Base-by-base conservation (phyloP, 805 yeast genomes). In the Metschnikowia lochheadii region DNA sequence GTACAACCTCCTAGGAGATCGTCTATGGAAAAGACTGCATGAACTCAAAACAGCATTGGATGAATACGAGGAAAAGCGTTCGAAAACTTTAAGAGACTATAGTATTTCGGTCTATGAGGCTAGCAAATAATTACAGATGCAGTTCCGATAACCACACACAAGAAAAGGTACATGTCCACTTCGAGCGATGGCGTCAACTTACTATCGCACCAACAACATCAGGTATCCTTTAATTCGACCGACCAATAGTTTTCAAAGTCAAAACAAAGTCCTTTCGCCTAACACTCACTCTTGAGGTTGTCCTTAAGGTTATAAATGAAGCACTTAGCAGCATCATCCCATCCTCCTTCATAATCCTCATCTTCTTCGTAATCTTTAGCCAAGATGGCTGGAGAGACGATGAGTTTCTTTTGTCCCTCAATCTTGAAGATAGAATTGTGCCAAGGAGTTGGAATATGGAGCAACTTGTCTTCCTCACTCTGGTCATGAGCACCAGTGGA, bases 381-480 rank as follows among this genome's bases (percentile, higher is more conserved):
- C 21, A 57, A 55, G 29, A 40, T 48, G 21, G 58, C 49, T 6
- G 54, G 54, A 3, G 59, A 54, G 2, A 57, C 52, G 32, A 57
- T 49, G 46, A 56, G 15, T 35, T 57, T 57, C n/a, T 65, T 61
- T 34, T 63, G 63, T 32, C 72, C 75, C 43, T 69, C 71, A 48
- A 76, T 62, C 46, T 68, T 66, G 23, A 78, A 76, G 13, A 81
- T 73, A 47, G 80, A 68, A 56, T 82, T 82, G 63, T 81, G 86
- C 85, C 85, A 82, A 43, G 86, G 85, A 0, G 85, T 81, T 45
- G 86, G 85, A 51, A 82, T 80, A 61, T 82, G 86, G 50, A 82
- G 70, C 55, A 78, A 66, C 81, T 54, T 84, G 33, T 58, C 58
- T 29, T 57, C 58, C 45, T 64, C 65, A 44, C 68, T 69, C 45